Evolutionary conservation across 495 filamentous ascomycete species (phyloP), one percentile per base, ranked within the genome.

Genomic region (Astrothelium macrocarpum): DNA sequence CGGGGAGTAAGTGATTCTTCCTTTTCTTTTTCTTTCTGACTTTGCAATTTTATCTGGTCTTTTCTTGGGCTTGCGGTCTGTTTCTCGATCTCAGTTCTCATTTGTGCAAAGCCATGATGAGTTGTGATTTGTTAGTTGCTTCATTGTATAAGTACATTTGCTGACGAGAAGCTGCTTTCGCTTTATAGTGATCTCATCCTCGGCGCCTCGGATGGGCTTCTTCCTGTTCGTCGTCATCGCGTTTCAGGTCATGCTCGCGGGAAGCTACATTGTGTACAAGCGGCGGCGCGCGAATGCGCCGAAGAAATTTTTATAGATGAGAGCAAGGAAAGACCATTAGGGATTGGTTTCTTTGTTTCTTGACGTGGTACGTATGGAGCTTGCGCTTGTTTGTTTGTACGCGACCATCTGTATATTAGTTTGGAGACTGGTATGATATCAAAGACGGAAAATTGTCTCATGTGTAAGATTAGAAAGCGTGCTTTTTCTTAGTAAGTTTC

Each of bases 271-370:
- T 25, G 71, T 86, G 53, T 96, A 97, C 76, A 96, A 96, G 80
- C 80, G 85, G 65, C 84, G 86, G 67, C 86, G 88, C 75, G 78
- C 81, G 14, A 83, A 81, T 65, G 81, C 82, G 71, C 90, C 91
- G 34, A 97, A 97, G 85, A 98, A 98, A 74, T 98, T 91, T 75
- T 76, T 98, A 67, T 98, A 79, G 60, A 60, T 56, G 28, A 9
- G 25, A 29, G 20, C 12, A 9, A 20, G 25, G n/a, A 20, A 49
- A 11, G 49, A 16, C 12, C 20, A 9, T 28, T 29, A 25, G 11
- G 25, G 49, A 29, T 26, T 56, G 12, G 25, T 9, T 28, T 56
- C 10, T 49, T 9, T 29, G 5, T 39, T 39, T 39, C 34, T 39
- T 14, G 14, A 14, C 14, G 14, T 56, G 49, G 49, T 56, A 5